These are phyloP conservation scores for Cyclostephanos tholiformis DNA, from an alignment of 108 stramenopile species.

Conservation along the genomic window DNA sequence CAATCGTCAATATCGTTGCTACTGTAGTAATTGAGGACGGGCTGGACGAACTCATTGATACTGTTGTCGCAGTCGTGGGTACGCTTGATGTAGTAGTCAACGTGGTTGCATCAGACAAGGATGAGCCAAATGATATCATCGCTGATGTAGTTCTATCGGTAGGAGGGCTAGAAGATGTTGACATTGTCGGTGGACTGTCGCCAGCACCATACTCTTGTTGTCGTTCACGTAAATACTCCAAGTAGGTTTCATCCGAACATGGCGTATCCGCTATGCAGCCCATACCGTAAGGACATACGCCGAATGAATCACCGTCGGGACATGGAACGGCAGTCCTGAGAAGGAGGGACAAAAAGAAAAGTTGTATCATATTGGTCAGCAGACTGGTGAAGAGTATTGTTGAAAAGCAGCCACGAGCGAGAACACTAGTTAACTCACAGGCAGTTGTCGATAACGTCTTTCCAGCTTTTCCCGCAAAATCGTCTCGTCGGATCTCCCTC, in stretches of 20 bases:
- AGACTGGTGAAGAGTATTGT: no score
- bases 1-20: no score
- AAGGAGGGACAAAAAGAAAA: neutral
- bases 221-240: neutral
- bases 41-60: no score
- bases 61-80: no score
- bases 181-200: no score
- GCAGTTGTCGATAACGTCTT: constrained; percentile 35
- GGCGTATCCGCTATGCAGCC: constrained; percentile 5
- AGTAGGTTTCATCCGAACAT: neutral
- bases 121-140: no score
- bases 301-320: neutral
- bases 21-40: no score
- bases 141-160: no score
- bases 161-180: no score
- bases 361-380: neutral
- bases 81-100: no score
- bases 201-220: neutral
- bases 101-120: no score
- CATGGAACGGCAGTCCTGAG: constrained; percentile 6
- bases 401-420: no score
- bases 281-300: neutral
- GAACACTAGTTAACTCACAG: constrained; percentile 7
- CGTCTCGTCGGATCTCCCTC: constrained; percentile 25
- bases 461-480: constrained; percentile 32